Conservation (phyloP, 2,329 filamentous ascomycete genomes). For the Pyricularia sp. region DNA sequence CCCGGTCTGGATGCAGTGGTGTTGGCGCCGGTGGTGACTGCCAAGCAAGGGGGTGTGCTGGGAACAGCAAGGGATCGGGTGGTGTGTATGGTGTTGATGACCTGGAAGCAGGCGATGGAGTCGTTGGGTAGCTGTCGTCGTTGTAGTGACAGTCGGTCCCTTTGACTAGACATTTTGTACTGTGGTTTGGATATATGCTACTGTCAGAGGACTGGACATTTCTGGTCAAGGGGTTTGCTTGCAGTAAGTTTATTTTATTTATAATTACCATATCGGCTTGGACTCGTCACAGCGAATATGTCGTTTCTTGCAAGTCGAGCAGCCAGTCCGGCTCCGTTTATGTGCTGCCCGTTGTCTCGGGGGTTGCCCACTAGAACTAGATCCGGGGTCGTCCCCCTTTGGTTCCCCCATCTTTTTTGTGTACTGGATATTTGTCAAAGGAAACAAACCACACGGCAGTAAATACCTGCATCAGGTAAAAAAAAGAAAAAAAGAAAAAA, state of each 20-base stretch:
- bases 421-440: neutral
- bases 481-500: too few species aligned
- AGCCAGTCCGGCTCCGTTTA: conserved; percentile 12
- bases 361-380: neutral
- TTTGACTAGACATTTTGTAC: neutral
- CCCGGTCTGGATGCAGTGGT: neutral
- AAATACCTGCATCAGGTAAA: too few species aligned
- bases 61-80: neutral
- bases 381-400: neutral
- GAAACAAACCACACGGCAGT: neutral
- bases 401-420: neutral
- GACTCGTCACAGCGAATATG: conserved; percentile 13
- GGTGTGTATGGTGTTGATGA: neutral
- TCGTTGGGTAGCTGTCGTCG: neutral
- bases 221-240: neutral
- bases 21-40: neutral
- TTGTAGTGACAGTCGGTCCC: neutral
- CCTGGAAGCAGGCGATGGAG: neutral
- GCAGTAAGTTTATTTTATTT: neutral
- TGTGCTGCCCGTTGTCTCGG: conserved; percentile 9
- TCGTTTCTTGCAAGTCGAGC: conserved; percentile 12
- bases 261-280: conserved; percentile 13
- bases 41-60: neutral
- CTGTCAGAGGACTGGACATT: neutral
- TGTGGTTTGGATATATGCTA: neutral